phyloP scores from a whole-genome alignment of 352 stramenopile genomes.

The Phytophthora nicotianae region DNA sequence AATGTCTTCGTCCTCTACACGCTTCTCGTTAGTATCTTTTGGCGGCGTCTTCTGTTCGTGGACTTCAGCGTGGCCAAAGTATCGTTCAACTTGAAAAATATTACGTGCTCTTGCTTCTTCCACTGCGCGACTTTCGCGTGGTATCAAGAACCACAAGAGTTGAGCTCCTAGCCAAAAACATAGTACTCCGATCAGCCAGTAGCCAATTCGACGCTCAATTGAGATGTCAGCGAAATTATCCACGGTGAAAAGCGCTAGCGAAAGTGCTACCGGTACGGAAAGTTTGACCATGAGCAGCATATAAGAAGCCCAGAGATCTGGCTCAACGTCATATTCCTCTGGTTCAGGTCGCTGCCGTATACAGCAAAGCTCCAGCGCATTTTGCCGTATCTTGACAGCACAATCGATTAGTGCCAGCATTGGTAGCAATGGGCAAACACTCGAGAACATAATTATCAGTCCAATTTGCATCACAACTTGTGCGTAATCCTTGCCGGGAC shows the following conservation, averaged over 20 bases:
- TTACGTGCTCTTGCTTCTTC: conserved; percentile 41
- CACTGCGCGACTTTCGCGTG: conserved; percentile 25
- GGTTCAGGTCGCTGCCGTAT: conserved; percentile 48
- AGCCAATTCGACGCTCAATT: conserved; percentile 41
- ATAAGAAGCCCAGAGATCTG: conserved; percentile 42
- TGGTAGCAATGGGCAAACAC: conserved; percentile 42
- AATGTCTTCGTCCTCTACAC: neutral
- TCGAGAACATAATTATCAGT: conserved; percentile 52
- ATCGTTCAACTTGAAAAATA: conserved; percentile 50
- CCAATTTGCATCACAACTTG: conserved; percentile 52
- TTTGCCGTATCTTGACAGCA: conserved; percentile 44
- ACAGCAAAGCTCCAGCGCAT: conserved; percentile 52
- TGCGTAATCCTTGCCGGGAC: conserved; percentile 45
- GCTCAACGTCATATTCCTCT: conserved; percentile 14
- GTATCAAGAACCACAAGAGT: conserved; percentile 44
- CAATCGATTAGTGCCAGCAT: conserved; percentile 49
- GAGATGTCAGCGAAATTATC: conserved; percentile 30
- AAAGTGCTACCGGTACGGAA: conserved; percentile 33
- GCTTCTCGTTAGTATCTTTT: conserved; percentile 7
- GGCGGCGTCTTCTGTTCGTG: neutral
- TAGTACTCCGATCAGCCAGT: conserved; percentile 40
- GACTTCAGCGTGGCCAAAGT: conserved; percentile 40
- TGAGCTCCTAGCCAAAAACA: conserved; percentile 39
- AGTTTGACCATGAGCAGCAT: conserved; percentile 40
- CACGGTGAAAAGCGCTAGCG: conserved; percentile 40